Conservation (phyloP, 2,329 filamentous ascomycete genomes). For the Ascomycota sp. region DNA sequence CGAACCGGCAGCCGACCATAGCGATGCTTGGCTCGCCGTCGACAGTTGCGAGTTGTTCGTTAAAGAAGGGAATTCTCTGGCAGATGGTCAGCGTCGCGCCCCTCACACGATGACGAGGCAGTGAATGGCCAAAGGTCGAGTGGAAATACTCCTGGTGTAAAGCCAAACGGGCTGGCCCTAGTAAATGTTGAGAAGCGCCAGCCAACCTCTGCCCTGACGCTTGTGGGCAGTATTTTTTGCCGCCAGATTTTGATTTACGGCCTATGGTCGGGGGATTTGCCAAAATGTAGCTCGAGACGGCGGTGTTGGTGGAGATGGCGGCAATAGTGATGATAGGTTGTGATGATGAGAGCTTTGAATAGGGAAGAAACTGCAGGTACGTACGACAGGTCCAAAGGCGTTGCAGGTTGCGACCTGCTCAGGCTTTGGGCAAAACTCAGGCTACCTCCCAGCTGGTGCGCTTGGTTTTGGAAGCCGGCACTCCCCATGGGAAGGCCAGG, state of each 20-base stretch:
- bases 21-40: constrained; percentile 24
- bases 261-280: no score
- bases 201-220: no score
- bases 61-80: constrained; percentile 44
- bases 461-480: constrained; percentile 29
- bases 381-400: constrained; percentile 44
- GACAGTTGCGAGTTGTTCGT: constrained; percentile 38
- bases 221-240: no score
- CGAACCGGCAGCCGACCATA: constrained; percentile 32
- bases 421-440: constrained; percentile 48
- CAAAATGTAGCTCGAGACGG: no score
- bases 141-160: constrained; percentile 12
- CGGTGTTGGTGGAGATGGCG: no score
- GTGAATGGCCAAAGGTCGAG: constrained; percentile 1
- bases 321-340: not conserved
- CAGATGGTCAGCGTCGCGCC: not conserved
- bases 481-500: constrained; percentile 39
- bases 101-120: no score
- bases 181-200: no score
- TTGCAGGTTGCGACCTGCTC: constrained; percentile 39
- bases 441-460: constrained; percentile 35
- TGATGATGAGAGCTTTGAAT: not conserved
- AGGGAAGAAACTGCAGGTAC: constrained; percentile 14
- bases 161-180: no score
- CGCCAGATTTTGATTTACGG: no score